Evolutionary conservation across 2,329 filamentous ascomycete genomes (phyloP).

Genomic region (Ophiostoma pallidulum): DNA sequence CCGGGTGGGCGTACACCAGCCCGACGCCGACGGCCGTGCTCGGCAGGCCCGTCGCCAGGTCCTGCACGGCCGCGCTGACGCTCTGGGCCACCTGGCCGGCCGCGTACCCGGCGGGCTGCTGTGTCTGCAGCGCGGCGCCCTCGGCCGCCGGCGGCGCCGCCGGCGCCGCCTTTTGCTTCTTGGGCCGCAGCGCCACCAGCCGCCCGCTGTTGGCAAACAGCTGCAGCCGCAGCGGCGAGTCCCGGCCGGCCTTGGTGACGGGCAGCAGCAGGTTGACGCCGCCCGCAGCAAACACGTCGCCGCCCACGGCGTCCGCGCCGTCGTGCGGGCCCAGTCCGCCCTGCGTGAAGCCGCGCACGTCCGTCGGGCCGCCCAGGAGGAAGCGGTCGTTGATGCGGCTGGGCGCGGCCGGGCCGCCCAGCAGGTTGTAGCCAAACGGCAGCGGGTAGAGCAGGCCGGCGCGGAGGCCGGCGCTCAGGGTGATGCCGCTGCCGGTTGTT

Average conservation of each 20-base stretch:
- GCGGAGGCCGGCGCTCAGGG: conserved; percentile 71
- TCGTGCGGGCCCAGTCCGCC: conserved; percentile 85
- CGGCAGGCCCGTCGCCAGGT: conserved; percentile 66
- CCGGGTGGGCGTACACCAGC: conserved; percentile 87
- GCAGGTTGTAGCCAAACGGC: conserved; percentile 47
- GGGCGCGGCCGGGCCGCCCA: conserved; percentile 45
- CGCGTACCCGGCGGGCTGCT: not conserved
- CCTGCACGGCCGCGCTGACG: conserved; percentile 53
- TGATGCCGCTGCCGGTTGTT: conserved; percentile 57
- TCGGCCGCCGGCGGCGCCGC: conserved; percentile 22
- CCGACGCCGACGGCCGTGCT: conserved; percentile 82
- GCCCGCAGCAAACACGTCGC: conserved; percentile 84
- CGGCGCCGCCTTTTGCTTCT: conserved; percentile 35
- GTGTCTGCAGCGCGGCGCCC: not conserved
- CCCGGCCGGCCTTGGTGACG: conserved; percentile 68
- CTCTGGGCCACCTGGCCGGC: conserved; percentile 39
- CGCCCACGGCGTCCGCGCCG: conserved; percentile 75
- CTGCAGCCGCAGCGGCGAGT: conserved; percentile 79
- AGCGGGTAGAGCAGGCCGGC: conserved; percentile 79
- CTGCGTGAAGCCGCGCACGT: conserved; percentile 87
- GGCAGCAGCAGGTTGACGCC: conserved; percentile 80
- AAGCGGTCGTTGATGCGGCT: conserved; percentile 92
- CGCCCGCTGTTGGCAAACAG: conserved; percentile 86
- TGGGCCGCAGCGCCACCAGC: conserved; percentile 63
- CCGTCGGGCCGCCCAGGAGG: conserved; percentile 85